phyloP scores from a whole-genome alignment of 805 yeast genomes.

The Cyberlindnera misumaiensis region DNA sequence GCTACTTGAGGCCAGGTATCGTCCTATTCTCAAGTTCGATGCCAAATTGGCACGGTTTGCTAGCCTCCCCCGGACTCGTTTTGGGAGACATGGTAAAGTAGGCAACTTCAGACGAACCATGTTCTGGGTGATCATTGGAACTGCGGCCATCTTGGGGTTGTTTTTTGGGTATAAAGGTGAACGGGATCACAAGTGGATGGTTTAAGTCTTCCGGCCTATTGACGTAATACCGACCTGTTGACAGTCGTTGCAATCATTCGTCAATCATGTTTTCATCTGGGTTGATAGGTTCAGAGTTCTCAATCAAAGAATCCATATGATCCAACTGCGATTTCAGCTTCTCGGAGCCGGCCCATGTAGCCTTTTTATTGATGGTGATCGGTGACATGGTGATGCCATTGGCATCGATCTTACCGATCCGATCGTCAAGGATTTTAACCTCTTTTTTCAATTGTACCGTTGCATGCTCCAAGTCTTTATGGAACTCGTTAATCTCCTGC shows the following conservation, averaged over 20 bases:
- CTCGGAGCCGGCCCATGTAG: constrained; percentile 55
- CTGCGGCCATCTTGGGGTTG: constrained; percentile 12
- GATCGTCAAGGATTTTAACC: constrained; percentile 56
- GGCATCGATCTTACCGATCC: constrained; percentile 42
- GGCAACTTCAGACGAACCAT: constrained; percentile 13
- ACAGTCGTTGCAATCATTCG: too few relatives aligned
- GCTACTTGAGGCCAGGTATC: constrained; percentile 53
- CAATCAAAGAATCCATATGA: constrained; percentile 25
- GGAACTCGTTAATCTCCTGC: constrained; percentile 40
- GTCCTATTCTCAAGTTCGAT: constrained; percentile 44
- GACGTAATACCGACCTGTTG: too few relatives aligned
- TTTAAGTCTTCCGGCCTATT: neutral
- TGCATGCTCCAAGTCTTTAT: constrained; percentile 47
- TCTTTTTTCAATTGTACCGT: constrained; percentile 60
- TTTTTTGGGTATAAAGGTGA: constrained; percentile 10
- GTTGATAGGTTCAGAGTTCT: neutral
- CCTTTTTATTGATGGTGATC: constrained; percentile 60
- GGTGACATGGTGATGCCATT: constrained; percentile 54
- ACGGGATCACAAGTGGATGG: neutral
- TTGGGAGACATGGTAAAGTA: constrained; percentile 31
- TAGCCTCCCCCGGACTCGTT: constrained; percentile 28
- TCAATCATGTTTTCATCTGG: too few relatives aligned
- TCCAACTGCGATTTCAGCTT: constrained; percentile 46
- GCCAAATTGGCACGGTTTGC: constrained; percentile 22
- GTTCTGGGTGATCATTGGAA: constrained; percentile 6